Base-by-base conservation (phyloP, 202 grass and related monocot species). In the Cymbopogon flexuosus region DNA sequence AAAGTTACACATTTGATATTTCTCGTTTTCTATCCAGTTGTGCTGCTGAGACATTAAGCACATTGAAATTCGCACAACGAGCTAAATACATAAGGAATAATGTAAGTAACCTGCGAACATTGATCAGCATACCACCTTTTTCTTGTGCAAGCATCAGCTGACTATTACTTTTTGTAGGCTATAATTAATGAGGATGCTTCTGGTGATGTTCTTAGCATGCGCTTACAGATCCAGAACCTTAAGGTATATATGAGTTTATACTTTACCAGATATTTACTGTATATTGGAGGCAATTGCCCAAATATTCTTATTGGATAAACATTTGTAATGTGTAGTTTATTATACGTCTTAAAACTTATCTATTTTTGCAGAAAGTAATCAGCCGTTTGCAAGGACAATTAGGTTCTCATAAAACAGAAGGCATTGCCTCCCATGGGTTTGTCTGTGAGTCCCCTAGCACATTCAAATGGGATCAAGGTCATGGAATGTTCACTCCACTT, bases 41-140 rank as follows among this genome's bases (percentile, higher is more conserved):
- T 49, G 81, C 87, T 45, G 91, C 91, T 61, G 96, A 99, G 88
- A 99, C 96, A 3, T 68, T 99, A 67, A 99, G 96, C 87, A 99
- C 96, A 68, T 87, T 99, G 80, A 99, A 99, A 81, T 99, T 99
- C 39, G 92, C 96, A 18, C 96, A 99, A n/a, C 86, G 96, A 74
- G 96, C 96, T 35, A 99, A 99, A 80, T 94, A 91, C 73, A 95
- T 99, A 68, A 91, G 93, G 63, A 99, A 99, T 60, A 95, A 99
- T 74, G 96, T 99, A 83, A 72, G 88, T 67, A 56, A 47, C 33
- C 37, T 75, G 62, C 35, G 5, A 70, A 14, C 40, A 35, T 73
- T 65, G 72, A 34, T 6, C 41, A 66, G 72, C 36, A 45, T 79
- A 8, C 8, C 66, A 36, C 3, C 4, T 14, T 22, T 73, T 70